Conservation (phyloP, 768 basidiomycete species). For the Hydnum rufescens region DNA sequence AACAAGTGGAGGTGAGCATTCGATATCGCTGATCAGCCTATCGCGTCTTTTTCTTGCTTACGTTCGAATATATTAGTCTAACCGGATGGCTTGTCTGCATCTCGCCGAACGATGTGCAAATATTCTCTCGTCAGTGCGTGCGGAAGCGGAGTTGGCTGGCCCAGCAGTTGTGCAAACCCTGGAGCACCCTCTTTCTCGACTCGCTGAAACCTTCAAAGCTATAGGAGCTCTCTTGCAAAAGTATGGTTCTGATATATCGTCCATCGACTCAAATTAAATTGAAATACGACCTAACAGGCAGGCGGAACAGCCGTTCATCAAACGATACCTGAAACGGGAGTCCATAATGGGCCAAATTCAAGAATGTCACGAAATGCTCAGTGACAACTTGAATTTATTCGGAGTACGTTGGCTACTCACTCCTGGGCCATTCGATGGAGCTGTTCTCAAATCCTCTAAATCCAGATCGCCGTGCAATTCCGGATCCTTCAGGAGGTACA, state of each 20-base stretch:
- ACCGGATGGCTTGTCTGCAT: constrained; percentile 45
- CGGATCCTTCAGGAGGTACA: constrained; percentile 34
- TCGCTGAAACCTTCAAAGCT: constrained; percentile 20
- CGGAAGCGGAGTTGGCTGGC: constrained; percentile 42
- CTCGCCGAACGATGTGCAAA: constrained; percentile 56
- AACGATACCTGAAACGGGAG: constrained; percentile 55
- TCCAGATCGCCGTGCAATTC: constrained; percentile 26
- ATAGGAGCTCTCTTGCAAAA: neutral
- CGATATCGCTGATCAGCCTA: neutral
- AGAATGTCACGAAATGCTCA: constrained; percentile 31
- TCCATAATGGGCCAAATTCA: constrained; percentile 38
- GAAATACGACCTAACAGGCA: constrained; percentile 31
- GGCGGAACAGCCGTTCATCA: constrained; percentile 47
- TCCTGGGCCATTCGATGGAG: neutral
- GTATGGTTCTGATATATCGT: constrained; percentile 17
- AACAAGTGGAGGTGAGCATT: constrained; percentile 36
- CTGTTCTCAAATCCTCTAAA: neutral
- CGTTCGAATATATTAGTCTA: constrained; percentile 31
- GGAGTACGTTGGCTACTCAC: constrained; percentile 20
- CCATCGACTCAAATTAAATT: neutral
- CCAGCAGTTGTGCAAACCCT: constrained; percentile 30
- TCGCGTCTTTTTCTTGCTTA: neutral
- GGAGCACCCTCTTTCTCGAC: constrained; percentile 27
- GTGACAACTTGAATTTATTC: constrained; percentile 38
- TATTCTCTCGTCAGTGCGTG: constrained; percentile 39